These are phyloP conservation scores for Calonectria hongkongensis DNA, from an alignment of 2,329 filamentous ascomycete species.

Conservation along the genomic window DNA sequence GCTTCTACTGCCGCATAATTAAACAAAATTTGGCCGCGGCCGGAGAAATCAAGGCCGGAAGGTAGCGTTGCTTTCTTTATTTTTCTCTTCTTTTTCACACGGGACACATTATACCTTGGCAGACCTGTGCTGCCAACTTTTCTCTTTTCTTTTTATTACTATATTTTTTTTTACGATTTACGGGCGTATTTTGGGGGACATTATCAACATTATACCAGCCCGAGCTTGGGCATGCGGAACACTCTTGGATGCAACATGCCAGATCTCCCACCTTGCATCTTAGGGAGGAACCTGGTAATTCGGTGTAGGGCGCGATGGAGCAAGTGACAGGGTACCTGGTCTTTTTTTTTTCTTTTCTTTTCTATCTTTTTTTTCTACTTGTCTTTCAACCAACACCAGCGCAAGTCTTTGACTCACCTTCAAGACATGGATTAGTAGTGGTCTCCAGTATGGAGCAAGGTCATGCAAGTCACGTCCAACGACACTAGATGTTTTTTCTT, in stretches of 20 bases:
- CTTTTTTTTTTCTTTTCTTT: background rate
- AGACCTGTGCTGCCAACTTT: no score
- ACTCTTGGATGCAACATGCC: background rate
- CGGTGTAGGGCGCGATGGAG: constrained; percentile 15
- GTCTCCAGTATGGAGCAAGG: background rate
- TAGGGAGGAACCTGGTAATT: background rate
- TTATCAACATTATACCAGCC: background rate
- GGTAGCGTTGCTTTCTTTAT: background rate
- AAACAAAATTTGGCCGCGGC: background rate
- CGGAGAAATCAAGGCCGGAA: background rate
- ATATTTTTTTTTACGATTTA: background rate
- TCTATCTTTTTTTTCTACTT: background rate
- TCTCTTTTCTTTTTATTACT: no score
- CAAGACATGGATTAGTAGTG: background rate
- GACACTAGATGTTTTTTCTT: background rate
- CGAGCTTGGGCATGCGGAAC: background rate
- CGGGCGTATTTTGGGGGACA: constrained; percentile 1
- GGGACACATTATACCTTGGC: no score
- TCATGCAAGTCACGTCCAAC: background rate
- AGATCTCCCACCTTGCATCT: background rate
- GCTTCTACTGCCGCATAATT: constrained; percentile 8
- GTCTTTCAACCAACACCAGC: constrained; percentile 1
- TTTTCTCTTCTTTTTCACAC: background rate
- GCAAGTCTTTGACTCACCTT: background rate
- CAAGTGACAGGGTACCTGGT: background rate